Conservation (phyloP, 129 eudicot species). For the Pseudognaphalium luteoalbum region DNA sequence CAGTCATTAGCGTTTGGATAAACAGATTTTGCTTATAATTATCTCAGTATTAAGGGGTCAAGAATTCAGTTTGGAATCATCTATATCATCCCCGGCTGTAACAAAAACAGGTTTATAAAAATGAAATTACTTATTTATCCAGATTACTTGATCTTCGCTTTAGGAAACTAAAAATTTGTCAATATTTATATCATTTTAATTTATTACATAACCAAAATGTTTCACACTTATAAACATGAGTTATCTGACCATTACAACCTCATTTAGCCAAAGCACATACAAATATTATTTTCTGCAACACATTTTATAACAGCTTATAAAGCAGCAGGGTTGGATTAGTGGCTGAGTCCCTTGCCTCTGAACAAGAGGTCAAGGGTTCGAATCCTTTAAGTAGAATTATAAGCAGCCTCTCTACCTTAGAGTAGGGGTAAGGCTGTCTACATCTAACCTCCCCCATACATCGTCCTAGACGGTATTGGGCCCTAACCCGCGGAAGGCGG, state of each 20-base stretch:
- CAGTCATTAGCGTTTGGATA: neutral
- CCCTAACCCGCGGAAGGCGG: no score
- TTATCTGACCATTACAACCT: neutral
- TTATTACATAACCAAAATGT: neutral
- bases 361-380: no score
- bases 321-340: no score
- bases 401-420: no score
- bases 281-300: neutral
- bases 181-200: no score
- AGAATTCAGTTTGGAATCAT: neutral
- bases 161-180: no score
- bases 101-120: neutral
- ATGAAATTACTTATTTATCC: neutral
- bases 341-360: no score
- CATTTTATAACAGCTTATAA: no score
- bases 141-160: neutral
- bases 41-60: neutral
- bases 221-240: neutral
- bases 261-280: neutral
- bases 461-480: no score
- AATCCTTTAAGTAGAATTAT: no score
- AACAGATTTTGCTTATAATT: neutral
- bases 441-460: no score
- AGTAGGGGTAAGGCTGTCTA: no score
- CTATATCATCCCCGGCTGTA: neutral